These are phyloP conservation scores for Dioszegia crocea DNA, from an alignment of 768 basidiomycete genomes.

Conservation along the genomic window DNA sequence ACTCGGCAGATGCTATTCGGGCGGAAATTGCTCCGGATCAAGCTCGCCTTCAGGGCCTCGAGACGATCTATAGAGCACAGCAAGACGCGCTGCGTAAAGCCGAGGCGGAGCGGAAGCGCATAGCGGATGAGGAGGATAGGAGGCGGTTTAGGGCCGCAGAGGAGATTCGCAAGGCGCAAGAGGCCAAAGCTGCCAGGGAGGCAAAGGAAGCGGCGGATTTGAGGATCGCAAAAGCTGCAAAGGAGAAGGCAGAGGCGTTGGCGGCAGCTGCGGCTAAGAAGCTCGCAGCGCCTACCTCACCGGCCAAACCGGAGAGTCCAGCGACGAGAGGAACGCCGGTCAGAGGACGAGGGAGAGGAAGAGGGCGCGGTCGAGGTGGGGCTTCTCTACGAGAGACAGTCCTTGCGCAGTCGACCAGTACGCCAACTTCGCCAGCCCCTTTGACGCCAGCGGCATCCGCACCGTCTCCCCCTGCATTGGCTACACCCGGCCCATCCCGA, in stretches of 20 bases:
- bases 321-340: background rate
- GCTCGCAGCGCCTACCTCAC: background rate
- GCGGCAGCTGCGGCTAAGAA: slow-evolving; percentile 7
- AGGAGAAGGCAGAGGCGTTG: background rate
- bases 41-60: slow-evolving; percentile 1
- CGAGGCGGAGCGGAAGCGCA: background rate
- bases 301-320: too few species aligned
- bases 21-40: background rate
- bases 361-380: slow-evolving; percentile 22
- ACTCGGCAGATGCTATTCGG: slow-evolving; percentile 8
- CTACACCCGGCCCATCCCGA: background rate
- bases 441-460: background rate
- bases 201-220: background rate
- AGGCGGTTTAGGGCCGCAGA: slow-evolving; percentile 1
- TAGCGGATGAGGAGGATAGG: background rate
- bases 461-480: background rate
- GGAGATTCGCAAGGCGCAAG: background rate
- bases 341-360: slow-evolving; percentile 17
- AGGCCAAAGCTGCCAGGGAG: background rate
- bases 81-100: background rate
- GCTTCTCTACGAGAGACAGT: slow-evolving; percentile 8
- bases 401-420: slow-evolving; percentile 3
- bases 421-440: background rate
- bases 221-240: background rate
- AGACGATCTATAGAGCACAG: background rate